Base-by-base conservation (phyloP, 768 basidiomycete species). In the Lenzites betulinus region DNA sequence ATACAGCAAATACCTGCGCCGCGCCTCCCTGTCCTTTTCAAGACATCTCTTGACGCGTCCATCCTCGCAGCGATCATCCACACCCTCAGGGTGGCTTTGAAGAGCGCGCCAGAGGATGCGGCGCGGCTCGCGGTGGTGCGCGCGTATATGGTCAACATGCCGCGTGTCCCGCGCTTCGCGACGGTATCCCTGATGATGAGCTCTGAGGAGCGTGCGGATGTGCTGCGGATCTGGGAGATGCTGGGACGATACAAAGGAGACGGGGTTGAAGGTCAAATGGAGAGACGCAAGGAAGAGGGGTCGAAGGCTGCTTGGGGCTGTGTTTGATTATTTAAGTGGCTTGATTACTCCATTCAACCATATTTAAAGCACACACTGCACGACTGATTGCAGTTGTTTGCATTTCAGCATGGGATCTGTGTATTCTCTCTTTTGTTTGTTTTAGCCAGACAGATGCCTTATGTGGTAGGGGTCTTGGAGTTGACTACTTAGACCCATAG, bases 141-240 rank as follows among this genome's bases (percentile, higher is more conserved):
- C 35, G 74, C 74, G 38, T 89, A 87, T 67, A 73, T 91, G 73
- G 70, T 76, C 16, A 74, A 74, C n/a, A 76, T 92, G 22, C 66
- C 78, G 11, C 74, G 71, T 7, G 83, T 90, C 9, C 79, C 82
- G 28, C 81, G 91, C 20, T 89, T 92, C 64, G 75, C 73, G 46
- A 89, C 86, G 0, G 77, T 92, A 0, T 71, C 82, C 48, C 59
- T 89, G 60, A 87, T 93, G 71, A 75, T 92, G 71, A 86, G 80
- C 55, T 69, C 66, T 44, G 60, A 70, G 23, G 91, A 93, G 73
- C 84, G 80, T 62, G 71, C 59, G 48, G 50, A 82, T 20, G 81
- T 78, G 30, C 75, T 75, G 55, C 73, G 71, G n/a, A 74, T 87
- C 16, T 85, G 79, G 79, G 69, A 71, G 30, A 67, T 67, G 60